Conservation (phyloP, 345 rosid species). For the Heritiera littoralis region DNA sequence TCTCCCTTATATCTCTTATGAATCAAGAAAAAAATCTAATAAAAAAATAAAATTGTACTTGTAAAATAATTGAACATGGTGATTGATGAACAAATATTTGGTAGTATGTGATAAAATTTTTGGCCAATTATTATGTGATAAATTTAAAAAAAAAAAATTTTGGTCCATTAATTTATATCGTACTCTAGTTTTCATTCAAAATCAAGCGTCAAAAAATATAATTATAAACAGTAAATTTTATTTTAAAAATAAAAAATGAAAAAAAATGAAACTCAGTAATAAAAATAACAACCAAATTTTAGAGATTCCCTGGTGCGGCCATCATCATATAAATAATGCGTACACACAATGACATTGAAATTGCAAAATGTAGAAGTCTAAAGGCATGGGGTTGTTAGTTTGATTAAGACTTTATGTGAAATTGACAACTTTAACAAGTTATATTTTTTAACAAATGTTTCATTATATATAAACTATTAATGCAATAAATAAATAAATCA, state of each 20-base stretch:
- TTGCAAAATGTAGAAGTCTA: not conserved
- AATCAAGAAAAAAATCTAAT: too few relatives aligned
- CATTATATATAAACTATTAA: not conserved
- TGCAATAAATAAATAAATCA: not conserved
- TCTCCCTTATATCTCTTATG: too few relatives aligned
- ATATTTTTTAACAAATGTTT: too few relatives aligned
- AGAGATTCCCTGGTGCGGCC: not conserved
- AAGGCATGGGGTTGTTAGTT: conserved; percentile 7
- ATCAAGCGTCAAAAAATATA: too few relatives aligned
- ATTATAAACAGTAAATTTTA: too few relatives aligned
- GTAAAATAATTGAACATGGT: not conserved
- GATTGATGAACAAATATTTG: too few relatives aligned
- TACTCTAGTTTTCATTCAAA: not conserved
- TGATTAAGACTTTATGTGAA: not conserved
- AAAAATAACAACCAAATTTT: not conserved
- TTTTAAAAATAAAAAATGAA: too few relatives aligned
- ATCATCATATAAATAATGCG: not conserved
- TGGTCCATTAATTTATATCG: not conserved
- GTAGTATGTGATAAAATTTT: too few relatives aligned
- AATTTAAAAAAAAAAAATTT: too few relatives aligned
- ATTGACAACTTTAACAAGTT: not conserved
- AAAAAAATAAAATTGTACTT: too few relatives aligned
- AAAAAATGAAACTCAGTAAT: too few relatives aligned
- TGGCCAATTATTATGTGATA: too few relatives aligned
- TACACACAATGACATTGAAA: not conserved